Base-by-base conservation (phyloP, 1,284 basidiomycete genomes). In the Pseudozyma pruni region DNA sequence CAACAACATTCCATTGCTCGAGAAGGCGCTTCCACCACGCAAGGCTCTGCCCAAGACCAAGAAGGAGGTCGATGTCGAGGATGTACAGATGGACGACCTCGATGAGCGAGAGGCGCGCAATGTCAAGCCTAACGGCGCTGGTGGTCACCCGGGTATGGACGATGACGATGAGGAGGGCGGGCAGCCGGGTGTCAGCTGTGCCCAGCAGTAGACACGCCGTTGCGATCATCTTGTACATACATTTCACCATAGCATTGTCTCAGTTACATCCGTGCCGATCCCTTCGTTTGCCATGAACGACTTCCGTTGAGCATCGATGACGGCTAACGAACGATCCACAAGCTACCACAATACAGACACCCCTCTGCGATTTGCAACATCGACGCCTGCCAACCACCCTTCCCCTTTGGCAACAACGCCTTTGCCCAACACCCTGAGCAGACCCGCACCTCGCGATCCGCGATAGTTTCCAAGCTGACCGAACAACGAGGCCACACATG, bases 21-120 rank as follows among this genome's bases (percentile, higher is more conserved):
- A 99, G 84, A 84, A 88, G 59, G 94, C 92, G 11, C 88, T 99
- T 1, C 92, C 94, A 16, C 86, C 91, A 14, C 90, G 96, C 53
- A 86, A 85, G 52, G 86, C 89, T 11, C 70, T 93, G 35, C 87
- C 89, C 69, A 52, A 87, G 78, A 90, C 90, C 79, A 89, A 90
- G 85, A 87, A 86, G 72, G 78, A 90, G 42, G 80, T 88, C 62
- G 68, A 83, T 39, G 80, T 93, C 11, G 96, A 99, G 81, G 94
- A 98, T 81, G 93, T 93, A 40, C 87, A 89, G 49, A 86, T 98
- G 69, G 88, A 90, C 63, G 91, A 95, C 76, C 87, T 90, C 13
- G 91, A 93, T 81, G 89, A 90, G 72, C 88, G 91, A 72, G 88
- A 92, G 79, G 88, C 85, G 61, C 83, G 88, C 57, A 81, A 83